A percentile compares a stretch with the other conserved stretches of the same genome.
Evolutionary conservation across 2,329 filamentous ascomycete species (phyloP).

Genomic region (Calonectria naviculata): DNA sequence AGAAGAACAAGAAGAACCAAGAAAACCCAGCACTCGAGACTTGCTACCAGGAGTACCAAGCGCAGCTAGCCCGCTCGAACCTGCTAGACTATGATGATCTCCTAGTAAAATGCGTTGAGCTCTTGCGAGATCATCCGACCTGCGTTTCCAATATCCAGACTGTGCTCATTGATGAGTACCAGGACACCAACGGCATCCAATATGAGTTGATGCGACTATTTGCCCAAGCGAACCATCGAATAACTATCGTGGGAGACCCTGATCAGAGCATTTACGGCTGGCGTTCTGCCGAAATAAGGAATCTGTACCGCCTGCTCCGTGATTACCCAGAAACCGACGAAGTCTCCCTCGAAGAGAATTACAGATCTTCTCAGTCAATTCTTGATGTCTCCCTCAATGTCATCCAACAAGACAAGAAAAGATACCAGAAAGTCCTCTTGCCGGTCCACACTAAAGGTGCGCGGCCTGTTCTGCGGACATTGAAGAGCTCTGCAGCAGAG

Average conservation of each 20-base stretch:
- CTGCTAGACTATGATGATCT: constrained; percentile 96
- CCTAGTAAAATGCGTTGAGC: constrained; percentile 82
- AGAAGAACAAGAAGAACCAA: constrained; percentile 46
- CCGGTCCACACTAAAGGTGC: constrained; percentile 85
- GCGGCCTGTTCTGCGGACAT: constrained; percentile 80
- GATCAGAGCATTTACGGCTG: constrained; percentile 99
- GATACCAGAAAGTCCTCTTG: constrained; percentile 83
- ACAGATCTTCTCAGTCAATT: constrained; percentile 89
- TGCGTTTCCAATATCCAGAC: constrained; percentile 92
- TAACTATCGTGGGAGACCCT: constrained; percentile 95
- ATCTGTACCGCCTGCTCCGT: constrained; percentile 80
- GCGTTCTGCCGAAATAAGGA: constrained; percentile 91
- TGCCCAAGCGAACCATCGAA: constrained; percentile 76
- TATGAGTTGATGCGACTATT: constrained; percentile 94
- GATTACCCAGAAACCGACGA: constrained; percentile 84
- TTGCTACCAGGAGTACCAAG: constrained; percentile 82
- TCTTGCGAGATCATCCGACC: constrained; percentile 77
- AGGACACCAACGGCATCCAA: constrained; percentile 95
- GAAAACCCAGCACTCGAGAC: constrained; percentile 71
- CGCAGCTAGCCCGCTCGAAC: constrained; percentile 78
- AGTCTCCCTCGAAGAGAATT: constrained; percentile 92
- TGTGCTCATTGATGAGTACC: constrained; percentile 96
- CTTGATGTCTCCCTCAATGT: constrained; percentile 83
- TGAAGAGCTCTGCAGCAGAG: constrained; percentile 78
- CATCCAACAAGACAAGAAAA: constrained; percentile 87